These are phyloP conservation scores for Chytriomyces hyalinus DNA, from an alignment of 192 early-diverging fungal species.

Conservation along the genomic window DNA sequence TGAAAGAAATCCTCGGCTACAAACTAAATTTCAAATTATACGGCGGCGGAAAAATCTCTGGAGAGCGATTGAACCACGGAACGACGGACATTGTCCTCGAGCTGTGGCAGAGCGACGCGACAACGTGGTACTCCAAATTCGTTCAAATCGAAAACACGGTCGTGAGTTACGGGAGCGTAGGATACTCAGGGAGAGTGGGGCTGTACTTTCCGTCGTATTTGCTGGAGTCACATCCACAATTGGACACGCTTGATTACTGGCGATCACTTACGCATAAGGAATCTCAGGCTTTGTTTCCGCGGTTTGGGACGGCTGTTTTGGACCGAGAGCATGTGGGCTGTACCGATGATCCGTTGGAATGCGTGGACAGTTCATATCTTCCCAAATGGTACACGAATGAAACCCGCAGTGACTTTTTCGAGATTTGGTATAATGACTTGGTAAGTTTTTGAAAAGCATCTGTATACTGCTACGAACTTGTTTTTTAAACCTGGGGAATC, in stretches of 20 bases:
- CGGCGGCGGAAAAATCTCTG: background rate
- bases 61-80: background rate
- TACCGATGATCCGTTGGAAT: background rate
- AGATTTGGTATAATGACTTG: background rate
- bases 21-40: slow-evolving; percentile 13
- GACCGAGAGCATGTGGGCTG: too few species aligned
- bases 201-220: background rate
- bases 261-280: background rate
- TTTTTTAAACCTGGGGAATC: background rate
- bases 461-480: too few species aligned
- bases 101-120: background rate
- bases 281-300: background rate
- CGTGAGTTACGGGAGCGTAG: background rate
- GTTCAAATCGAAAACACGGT: background rate
- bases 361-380: background rate
- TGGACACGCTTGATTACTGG: background rate
- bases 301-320: background rate
- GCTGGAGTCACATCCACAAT: background rate
- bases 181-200: background rate
- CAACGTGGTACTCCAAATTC: background rate
- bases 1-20: slow-evolving; percentile 12
- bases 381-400: background rate
- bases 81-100: background rate
- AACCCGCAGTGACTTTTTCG: background rate
- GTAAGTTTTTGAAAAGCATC: background rate